A percentile compares a stretch with the other conserved stretches of the same genome.
Conservation (phyloP, 2,329 filamentous ascomycete genomes). For the Aspergillus felis region DNA sequence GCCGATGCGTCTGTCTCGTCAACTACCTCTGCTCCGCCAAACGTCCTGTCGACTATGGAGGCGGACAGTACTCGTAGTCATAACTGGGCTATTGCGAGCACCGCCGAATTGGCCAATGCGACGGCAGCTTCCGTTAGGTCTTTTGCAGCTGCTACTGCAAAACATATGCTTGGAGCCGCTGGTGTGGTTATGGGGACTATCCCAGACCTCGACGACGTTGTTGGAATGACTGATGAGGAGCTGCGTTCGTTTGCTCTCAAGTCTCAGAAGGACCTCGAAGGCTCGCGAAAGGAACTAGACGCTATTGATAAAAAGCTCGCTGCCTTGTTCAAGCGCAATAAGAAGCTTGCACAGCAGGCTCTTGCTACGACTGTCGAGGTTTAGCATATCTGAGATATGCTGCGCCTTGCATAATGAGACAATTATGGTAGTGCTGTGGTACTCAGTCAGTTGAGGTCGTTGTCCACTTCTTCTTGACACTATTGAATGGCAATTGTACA, state of each 20-base stretch:
- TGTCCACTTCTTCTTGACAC: not conserved
- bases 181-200: constrained; percentile 28
- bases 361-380: constrained; percentile 25
- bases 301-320: constrained; percentile 41
- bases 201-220: constrained; percentile 37
- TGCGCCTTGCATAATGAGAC: not conserved
- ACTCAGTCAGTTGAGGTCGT: not conserved
- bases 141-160: constrained; percentile 33
- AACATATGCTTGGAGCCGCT: constrained; percentile 34
- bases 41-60: constrained; percentile 38
- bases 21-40: constrained; percentile 26
- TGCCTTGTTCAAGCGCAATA: constrained; percentile 40
- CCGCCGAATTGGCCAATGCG: constrained; percentile 31
- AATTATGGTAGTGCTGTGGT: too few species aligned
- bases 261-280: constrained; percentile 63
- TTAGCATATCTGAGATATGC: not conserved
- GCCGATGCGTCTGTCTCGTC: constrained; percentile 22
- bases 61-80: constrained; percentile 36
- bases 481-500: not conserved
- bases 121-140: constrained; percentile 34
- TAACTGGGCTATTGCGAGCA: constrained; percentile 36
- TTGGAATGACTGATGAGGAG: constrained; percentile 40
- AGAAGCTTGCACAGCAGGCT: constrained; percentile 41
- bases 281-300: constrained; percentile 64
- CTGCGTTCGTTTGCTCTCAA: constrained; percentile 37